Conservation (phyloP, 257 asterid species). For the Lantana camara region DNA sequence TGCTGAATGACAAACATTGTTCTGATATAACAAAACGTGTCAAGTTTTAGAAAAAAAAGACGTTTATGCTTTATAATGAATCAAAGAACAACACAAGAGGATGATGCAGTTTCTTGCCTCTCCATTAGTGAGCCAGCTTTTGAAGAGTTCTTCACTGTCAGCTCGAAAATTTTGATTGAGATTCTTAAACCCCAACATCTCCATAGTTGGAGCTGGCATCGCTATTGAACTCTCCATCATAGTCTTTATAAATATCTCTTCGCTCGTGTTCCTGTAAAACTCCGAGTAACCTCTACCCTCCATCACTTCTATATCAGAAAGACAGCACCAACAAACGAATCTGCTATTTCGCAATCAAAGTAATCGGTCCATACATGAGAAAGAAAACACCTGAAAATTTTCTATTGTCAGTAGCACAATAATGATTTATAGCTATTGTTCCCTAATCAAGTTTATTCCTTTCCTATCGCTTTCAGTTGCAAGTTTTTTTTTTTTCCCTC, state of each 20-base stretch:
- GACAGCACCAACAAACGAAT: not conserved
- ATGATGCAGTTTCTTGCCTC: conserved; percentile 59
- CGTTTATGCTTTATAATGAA: not conserved
- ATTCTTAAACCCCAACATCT: conserved; percentile 83
- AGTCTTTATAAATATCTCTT: conserved; percentile 71
- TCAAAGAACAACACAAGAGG: not conserved
- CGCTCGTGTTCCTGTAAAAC: conserved; percentile 70
- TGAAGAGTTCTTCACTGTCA: conserved; percentile 83
- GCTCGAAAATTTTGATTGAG: conserved; percentile 57
- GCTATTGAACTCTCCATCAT: conserved; percentile 83
- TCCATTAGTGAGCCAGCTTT: conserved; percentile 79
- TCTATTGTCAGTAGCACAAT: not conserved
- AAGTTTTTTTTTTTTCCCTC: conserved; percentile 24
- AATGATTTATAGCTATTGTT: not conserved
- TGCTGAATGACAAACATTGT: conserved; percentile 44
- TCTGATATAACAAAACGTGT: conserved; percentile 39
- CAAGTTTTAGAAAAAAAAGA: not conserved
- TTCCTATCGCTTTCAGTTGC: conserved; percentile 42
- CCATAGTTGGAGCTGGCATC: conserved; percentile 81
- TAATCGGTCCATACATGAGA: not conserved
- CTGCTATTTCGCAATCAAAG: not conserved
- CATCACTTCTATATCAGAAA: conserved; percentile 38
- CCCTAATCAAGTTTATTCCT: not conserved
- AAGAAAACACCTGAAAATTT: not conserved
- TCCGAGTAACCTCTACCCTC: conserved; percentile 76